Evolutionary conservation across 164 flowering plant species (phyloP), one percentile per base, ranked within the genome.

Genomic region (Saururus chinensis): DNA sequence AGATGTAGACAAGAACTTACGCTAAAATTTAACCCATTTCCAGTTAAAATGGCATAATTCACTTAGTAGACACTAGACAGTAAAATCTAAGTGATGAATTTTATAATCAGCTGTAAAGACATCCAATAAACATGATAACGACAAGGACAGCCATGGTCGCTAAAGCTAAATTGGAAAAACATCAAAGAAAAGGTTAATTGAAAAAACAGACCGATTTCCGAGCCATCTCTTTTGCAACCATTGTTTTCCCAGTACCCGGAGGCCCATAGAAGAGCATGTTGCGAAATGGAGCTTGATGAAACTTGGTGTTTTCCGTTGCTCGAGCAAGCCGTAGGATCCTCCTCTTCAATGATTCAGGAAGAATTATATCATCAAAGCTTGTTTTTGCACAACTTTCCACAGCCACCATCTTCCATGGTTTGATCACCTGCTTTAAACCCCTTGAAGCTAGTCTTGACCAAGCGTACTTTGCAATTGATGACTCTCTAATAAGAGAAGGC

Each of bases 231-330:
- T 82, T 85, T 20, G 98, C 97, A 69, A 92, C 97, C 96, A 92
- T 79, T 51, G 98, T 92, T 86, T 92, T 92, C 12, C 98, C 98
- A 51, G 98, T 89, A 57, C 98, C 98, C 68, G 98, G 98, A 54
- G 98, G 98, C 19, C 98, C 98, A 78, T 93, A 93, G 71, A 89
- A 92, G 40, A 93, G 78, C 98, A 89, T 89, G 75, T 90, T 93
- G n/a, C 96, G 86, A 35, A 93, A 93, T 16, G 98, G 97, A 62
- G 98, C 98, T 74, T 89, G 80, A 69, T 88, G 97, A 67, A 79
- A 63, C 71, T 86, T 93, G 60, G 97, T 89, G 71, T 93, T 93
- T 64, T 89, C 73, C 42, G 98, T 93, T 53, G 98, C 98, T 67
- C 92, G 79, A 59, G 96, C 98, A 73, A 93, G 96, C 11, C 81